Conservation (phyloP, 2,329 filamentous ascomycete species). For the Alternaria dauci region DNA sequence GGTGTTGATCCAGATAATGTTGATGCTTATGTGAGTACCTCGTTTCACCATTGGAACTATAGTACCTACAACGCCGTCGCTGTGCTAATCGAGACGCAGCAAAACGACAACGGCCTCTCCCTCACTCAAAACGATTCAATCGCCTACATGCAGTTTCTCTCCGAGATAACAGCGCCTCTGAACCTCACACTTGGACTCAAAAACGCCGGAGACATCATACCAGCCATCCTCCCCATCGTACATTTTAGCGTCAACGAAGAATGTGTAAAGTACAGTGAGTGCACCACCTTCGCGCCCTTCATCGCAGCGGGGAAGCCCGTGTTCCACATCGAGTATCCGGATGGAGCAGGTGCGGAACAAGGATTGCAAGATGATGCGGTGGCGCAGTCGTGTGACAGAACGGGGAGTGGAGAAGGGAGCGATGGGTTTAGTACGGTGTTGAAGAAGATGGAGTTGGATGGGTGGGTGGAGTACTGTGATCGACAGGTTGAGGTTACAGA, state of each 20-base stretch:
- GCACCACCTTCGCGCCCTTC: constrained; percentile 65
- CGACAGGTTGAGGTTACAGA: constrained; percentile 33
- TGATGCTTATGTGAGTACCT: constrained; percentile 64
- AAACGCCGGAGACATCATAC: constrained; percentile 70
- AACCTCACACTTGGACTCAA: constrained; percentile 73
- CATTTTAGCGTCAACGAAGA: constrained; percentile 76
- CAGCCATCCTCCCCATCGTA: constrained; percentile 59
- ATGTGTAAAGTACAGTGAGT: constrained; percentile 69
- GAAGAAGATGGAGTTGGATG: constrained; percentile 70
- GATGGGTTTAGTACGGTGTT: constrained; percentile 69
- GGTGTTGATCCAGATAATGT: constrained; percentile 77
- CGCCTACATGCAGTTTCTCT: constrained; percentile 68
- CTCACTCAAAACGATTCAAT: constrained; percentile 66
- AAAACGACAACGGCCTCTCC: constrained; percentile 68
- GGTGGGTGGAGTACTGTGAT: constrained; percentile 68
- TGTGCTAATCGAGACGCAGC: constrained; percentile 25
- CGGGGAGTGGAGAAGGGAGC: constrained; percentile 51
- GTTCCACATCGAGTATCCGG: constrained; percentile 76
- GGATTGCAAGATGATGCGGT: constrained; percentile 44
- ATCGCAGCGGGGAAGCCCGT: constrained; percentile 70
- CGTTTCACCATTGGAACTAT: not conserved
- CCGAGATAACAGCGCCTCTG: constrained; percentile 60
- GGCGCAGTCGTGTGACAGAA: constrained; percentile 54
- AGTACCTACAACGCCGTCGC: not conserved
- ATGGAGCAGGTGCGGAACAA: constrained; percentile 51